A percentile compares a stretch with the other conserved stretches of the same genome.
Conservation (phyloP, 2,329 filamentous ascomycete species). For the Thelonectria discophora region DNA sequence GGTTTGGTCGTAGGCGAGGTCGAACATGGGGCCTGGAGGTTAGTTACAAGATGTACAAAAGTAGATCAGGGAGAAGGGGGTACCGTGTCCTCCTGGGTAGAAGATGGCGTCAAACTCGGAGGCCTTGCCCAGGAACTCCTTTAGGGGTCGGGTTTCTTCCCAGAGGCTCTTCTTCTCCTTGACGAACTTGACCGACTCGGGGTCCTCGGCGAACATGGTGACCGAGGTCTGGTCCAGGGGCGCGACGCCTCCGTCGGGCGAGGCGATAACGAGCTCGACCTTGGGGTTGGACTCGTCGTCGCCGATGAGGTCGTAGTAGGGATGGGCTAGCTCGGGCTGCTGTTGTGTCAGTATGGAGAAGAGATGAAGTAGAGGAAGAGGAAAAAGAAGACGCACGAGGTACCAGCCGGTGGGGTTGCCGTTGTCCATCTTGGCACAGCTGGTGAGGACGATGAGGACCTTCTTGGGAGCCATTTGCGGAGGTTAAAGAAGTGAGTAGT, state of each 20-base stretch:
- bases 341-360: background rate
- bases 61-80: background rate
- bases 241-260: conserved; percentile 68
- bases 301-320: conserved; percentile 63
- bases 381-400: conserved; percentile 54
- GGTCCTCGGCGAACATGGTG: conserved; percentile 63
- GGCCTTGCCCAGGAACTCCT: conserved; percentile 63
- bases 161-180: conserved; percentile 66
- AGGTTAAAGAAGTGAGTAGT: background rate
- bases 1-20: conserved; percentile 65
- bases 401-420: conserved; percentile 75
- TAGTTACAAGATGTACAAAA: background rate
- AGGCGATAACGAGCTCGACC: conserved; percentile 65
- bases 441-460: conserved; percentile 77
- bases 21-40: conserved; percentile 66
- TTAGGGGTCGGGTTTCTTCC: conserved; percentile 69
- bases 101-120: conserved; percentile 70
- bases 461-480: conserved; percentile 65
- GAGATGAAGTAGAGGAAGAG: conserved; percentile 1
- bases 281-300: conserved; percentile 48
- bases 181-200: conserved; percentile 62
- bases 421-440: conserved; percentile 60
- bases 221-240: conserved; percentile 69
- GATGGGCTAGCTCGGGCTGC: conserved; percentile 71
- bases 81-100: conserved; percentile 64